Conservation (phyloP, 345 rosid genomes). For the Dovyalis caffra region DNA sequence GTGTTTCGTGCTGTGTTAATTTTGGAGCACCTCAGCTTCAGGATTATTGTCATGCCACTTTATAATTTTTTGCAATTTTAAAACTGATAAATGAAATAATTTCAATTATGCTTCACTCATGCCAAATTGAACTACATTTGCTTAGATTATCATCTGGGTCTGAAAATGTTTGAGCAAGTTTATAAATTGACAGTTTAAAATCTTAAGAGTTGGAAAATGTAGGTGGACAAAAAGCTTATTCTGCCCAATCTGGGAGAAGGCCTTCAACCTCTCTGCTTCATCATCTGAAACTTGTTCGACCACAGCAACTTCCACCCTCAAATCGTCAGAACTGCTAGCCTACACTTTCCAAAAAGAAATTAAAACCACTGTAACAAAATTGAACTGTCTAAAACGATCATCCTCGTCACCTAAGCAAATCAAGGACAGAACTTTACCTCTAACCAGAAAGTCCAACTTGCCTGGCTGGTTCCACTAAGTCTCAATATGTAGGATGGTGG, state of each 20-base stretch:
- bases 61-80: not conserved
- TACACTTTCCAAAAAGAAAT: constrained; percentile 20
- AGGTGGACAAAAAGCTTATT: constrained; percentile 74
- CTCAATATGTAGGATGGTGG: constrained; percentile 85
- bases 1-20: no score
- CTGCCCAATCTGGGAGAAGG: constrained; percentile 84
- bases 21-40: not conserved
- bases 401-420: not conserved
- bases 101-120: no score
- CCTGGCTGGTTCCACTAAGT: constrained; percentile 66
- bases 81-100: no score
- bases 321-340: constrained; percentile 51
- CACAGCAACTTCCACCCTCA: constrained; percentile 77
- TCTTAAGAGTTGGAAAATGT: constrained; percentile 40
- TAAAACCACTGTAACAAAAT: not conserved
- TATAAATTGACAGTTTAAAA: not conserved
- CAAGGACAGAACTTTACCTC: constrained; percentile 47
- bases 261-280: constrained; percentile 57
- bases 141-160: not conserved
- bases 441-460: constrained; percentile 91
- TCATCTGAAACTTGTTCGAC: constrained; percentile 70
- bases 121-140: no score
- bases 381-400: not conserved
- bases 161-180: not conserved
- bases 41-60: not conserved